These are phyloP conservation scores for Suillus subluteus DNA, from an alignment of 768 basidiomycete genomes.

Conservation along the genomic window DNA sequence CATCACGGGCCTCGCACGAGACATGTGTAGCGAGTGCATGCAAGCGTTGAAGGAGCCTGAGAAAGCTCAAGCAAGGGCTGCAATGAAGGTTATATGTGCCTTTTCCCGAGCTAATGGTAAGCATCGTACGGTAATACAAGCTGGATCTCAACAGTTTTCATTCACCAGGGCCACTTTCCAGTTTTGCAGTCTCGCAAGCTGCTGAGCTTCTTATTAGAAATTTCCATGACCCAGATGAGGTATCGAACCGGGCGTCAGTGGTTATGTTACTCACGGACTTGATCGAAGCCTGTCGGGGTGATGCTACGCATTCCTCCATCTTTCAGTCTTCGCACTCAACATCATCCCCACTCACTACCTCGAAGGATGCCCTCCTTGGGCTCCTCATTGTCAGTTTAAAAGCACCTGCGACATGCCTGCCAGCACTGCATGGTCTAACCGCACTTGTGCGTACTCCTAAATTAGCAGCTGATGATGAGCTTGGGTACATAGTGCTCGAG, in stretches of 20 bases:
- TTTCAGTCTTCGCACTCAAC: slow-evolving; percentile 21
- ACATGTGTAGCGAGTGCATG: slow-evolving; percentile 82
- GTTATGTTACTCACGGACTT: slow-evolving; percentile 71
- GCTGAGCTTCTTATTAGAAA: slow-evolving; percentile 77
- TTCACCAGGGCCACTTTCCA: slow-evolving; percentile 64
- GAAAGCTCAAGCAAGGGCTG: slow-evolving; percentile 89
- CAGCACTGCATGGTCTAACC: slow-evolving; percentile 68
- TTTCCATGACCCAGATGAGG: slow-evolving; percentile 74
- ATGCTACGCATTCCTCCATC: slow-evolving; percentile 28
- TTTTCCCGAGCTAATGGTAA: slow-evolving; percentile 69
- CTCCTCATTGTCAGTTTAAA: slow-evolving; percentile 62
- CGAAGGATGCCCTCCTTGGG: slow-evolving; percentile 79
- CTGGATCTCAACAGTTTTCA: background rate
- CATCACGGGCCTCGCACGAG: slow-evolving; percentile 64
- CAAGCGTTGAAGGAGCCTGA: slow-evolving; percentile 86
- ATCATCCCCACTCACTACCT: slow-evolving; percentile 50
- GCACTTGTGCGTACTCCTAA: slow-evolving; percentile 64
- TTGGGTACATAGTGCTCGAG: slow-evolving; percentile 78
- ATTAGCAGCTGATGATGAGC: slow-evolving; percentile 72
- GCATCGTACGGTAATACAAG: slow-evolving; percentile 40
- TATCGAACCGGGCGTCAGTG: slow-evolving; percentile 64
- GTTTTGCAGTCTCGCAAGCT: slow-evolving; percentile 66
- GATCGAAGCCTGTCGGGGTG: slow-evolving; percentile 55
- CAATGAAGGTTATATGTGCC: slow-evolving; percentile 80
- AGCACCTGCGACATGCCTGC: slow-evolving; percentile 49